Evolutionary conservation across 441 rosid species (phyloP), one percentile per base, ranked within the genome.

Genomic region (Capsella rubella): DNA sequence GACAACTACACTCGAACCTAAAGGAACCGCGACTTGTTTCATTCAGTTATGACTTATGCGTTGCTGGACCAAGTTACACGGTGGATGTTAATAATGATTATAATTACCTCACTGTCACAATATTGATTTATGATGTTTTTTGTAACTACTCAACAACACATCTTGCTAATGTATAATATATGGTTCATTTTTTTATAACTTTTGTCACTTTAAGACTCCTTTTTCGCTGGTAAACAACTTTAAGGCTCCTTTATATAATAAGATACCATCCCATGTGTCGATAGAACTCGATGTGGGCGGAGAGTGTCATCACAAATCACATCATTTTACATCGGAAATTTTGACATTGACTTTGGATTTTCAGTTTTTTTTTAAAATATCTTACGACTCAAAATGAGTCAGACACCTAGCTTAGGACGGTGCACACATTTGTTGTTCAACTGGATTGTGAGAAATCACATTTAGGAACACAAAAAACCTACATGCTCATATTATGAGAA

Each of bases 171-270:
- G 2, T 13, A 43, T 16, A 16, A 16, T 16, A 16, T 43, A 21
- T 11, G n/a, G n/a, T 4, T 52, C n/a, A 4, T 0, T 43, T 13
- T 5, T 4, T 1, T 14, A 43, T 43, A 43, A 14, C 4, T 25
- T 27, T 18, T 27, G 8, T 13, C 13, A 27, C 56, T 27, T 51
- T 52, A 25, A 27, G 15, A 52, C 56, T 52, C 15, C 34, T 43
- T 43, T 43, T 43, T 43, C 49, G 49, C n/a, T 43, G 49, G 49
- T 43, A 43, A 43, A 43, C 16, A 43, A 43, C 49, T 43, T 43
- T 43, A 43, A 43, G 16, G 4, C 49, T 14, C 16, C 8, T 12
- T 52, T 52, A 0, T 21, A 50, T 50, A 5, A 21, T 50, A 51
- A 51, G 4, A 25, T 12, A 52, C 34, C 56, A 52, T 12, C 15